Evolutionary conservation across 2,329 filamentous ascomycete genomes (phyloP), one percentile per base, ranked within the genome.

Genomic region (Aspergillus hiratsukae): DNA sequence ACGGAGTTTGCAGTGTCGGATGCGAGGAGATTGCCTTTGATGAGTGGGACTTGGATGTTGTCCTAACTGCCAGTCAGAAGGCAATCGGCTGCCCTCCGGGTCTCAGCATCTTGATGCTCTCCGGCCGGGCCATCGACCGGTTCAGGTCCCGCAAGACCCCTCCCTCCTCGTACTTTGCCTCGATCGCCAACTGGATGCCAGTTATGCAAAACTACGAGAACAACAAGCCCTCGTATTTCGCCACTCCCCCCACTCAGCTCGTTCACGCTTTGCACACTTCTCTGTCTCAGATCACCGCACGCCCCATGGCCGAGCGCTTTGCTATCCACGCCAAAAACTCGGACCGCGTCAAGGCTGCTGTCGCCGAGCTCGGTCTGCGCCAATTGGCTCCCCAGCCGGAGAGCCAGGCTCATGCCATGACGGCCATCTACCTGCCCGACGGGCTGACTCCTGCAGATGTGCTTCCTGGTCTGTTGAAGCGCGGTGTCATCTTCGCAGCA

Each of bases 121-220:
- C 92, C 69, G 90, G 88, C 58, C 86, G 89, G 62, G 93, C 94
- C 46, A 89, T 99, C 65, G 82, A 94, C 68, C 79, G 80, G 10
- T 89, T 95, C 76, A 85, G 93, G 76, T 83, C 81, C 66, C 85
- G 94, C 72, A 93, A 93, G 80, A 87, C 86, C 10, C 88, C 88
- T 11, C 90, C 92, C 1, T 83, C 86, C 21, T 89, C 91, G 23
- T 99, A 97, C 83, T 99, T 97, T 76, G 92, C 90, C 54, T 96
- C 90, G 11, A 90, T 97, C 81, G 92, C 91, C 82, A 97, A 97
- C 78, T 99, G 94, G 94, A 80, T 92, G 56, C 93, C 93, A 49
- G 94, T 99, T 76, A 97, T 99, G 93, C 87, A 94, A 79, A 97
- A 97, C 79, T 99, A 99, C 76, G 94, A 99, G 79, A 90, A 91